phyloP scores from a whole-genome alignment of 225 moss, liverwort and hornwort genomes.

The Straminergon stramineum region DNA sequence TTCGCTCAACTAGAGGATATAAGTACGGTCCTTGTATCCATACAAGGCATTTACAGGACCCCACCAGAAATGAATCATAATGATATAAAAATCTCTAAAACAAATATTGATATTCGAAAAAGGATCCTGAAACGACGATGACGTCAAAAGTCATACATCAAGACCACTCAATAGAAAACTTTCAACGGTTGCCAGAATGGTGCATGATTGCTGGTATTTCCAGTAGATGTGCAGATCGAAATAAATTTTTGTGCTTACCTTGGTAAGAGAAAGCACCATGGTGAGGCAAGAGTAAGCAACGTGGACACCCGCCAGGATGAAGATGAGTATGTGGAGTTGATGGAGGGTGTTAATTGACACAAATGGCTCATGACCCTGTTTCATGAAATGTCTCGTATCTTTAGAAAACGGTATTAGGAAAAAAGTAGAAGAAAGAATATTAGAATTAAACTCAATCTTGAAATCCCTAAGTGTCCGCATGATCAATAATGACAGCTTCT shows the following conservation, averaged over 20 bases:
- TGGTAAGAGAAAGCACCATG: conserved; percentile 57
- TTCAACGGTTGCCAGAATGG: not conserved
- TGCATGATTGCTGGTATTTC: not conserved
- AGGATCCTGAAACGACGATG: not conserved
- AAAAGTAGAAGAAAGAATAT: not conserved
- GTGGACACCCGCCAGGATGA: conserved; percentile 68
- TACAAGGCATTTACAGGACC: not conserved
- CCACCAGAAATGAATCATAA: not conserved
- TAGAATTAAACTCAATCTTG: not conserved
- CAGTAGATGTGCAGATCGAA: not conserved
- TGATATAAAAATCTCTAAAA: too few relatives aligned
- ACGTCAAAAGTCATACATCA: not conserved
- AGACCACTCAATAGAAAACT: not conserved
- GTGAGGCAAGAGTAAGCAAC: conserved; percentile 67
- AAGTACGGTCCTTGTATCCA: not conserved
- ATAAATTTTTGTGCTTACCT: conserved; percentile 15
- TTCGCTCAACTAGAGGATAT: not conserved
- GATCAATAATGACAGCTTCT: not conserved
- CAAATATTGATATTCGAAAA: not conserved
- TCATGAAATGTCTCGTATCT: not conserved
- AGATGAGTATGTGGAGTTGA: conserved; percentile 81
- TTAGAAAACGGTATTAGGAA: not conserved
- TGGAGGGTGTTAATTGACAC: conserved; percentile 47
- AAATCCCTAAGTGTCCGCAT: too few relatives aligned
- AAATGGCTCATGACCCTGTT: conserved; percentile 53